Base-by-base conservation (phyloP, 257 asterid species). In the Nyctanthes arbortristis region DNA sequence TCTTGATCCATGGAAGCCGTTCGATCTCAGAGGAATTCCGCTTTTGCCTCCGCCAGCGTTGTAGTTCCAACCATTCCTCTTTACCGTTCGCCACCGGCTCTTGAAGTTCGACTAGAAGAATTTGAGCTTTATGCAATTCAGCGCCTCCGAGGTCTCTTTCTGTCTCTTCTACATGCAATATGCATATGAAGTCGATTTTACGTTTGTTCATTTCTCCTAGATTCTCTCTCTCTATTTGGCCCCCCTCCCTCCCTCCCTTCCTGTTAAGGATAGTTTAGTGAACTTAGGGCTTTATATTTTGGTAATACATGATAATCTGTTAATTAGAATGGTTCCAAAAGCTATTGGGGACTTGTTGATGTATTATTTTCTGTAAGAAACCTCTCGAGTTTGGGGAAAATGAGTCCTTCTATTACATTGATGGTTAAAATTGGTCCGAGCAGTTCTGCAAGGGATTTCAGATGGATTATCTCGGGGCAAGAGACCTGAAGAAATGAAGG, bases 21-120 rank as follows among this genome's bases (percentile, higher is more conserved):
- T 35, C 81, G 86, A 58, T 79, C 93, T 56, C 80, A 85, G 61
- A 61, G 87, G 82, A 85, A 75, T 60, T 60, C 87, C 3, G 34
- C 69, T 18, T 22, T 35, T 20, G 61, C 81, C 10, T 72, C 73
- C 4, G 63, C 80, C 18, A 63, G 47, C 24, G 81, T 35, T 60
- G 79, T 67, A 59, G 80, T 76, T 40, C 66, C 87, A 35, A 73
- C 80, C 22, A 69, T 91, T 31, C 93, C 89, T 35, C 84, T 91
- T 72, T 91, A 94, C 85, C 95, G 93, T 30, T 79, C 92, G 49
- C 87, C 97, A 14, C 99, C 99, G 76, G 85, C 77, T 13, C 92
- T 91, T 24, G 96, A 94, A 75, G 97, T 91, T 57, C 78, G 97
- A 61, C 90, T 88, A 64, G 97, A 94, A 78, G 99, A 94, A 60